phyloP scores from a whole-genome alignment of 257 asterid genomes.

The Salvia rosmarinus region DNA sequence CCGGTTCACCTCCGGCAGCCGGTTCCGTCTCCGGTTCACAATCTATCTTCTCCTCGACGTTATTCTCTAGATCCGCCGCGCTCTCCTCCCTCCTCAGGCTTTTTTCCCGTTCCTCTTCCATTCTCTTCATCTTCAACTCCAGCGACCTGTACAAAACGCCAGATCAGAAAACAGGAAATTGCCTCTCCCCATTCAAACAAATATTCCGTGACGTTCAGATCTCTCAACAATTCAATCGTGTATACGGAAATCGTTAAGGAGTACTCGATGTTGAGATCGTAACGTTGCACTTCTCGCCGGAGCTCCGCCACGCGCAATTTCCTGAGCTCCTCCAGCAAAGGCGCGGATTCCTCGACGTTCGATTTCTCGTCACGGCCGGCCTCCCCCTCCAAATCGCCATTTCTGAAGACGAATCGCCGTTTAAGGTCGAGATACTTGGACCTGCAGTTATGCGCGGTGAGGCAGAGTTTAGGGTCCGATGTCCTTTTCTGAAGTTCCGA shows the following conservation, averaged over 20 bases:
- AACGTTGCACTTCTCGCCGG: conserved; percentile 75
- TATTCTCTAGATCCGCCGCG: conserved; percentile 57
- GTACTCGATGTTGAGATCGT: conserved; percentile 89
- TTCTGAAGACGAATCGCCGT: conserved; percentile 47
- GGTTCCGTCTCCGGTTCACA: conserved; percentile 42
- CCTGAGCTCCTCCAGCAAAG: conserved; percentile 75
- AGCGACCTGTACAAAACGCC: conserved; percentile 21
- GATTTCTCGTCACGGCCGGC: conserved; percentile 42
- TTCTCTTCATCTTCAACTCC: conserved; percentile 60
- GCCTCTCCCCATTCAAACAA: not conserved
- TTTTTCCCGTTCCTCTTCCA: conserved; percentile 67
- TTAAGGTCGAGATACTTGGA: conserved; percentile 56
- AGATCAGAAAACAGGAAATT: no score
- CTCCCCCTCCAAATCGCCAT: conserved; percentile 42
- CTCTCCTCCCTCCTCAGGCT: conserved; percentile 43
- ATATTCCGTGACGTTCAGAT: conserved; percentile 37
- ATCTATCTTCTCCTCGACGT: conserved; percentile 37
- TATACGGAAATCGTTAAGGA: conserved; percentile 34
- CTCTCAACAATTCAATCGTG: conserved; percentile 31
- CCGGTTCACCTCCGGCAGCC: conserved; percentile 39
- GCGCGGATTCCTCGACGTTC: conserved; percentile 43
- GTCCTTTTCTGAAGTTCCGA: conserved; percentile 63
- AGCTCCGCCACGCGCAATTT: conserved; percentile 77
- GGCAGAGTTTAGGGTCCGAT: conserved; percentile 40
- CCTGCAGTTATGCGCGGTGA: conserved; percentile 55